Percentiles rank a stretch among this genome's conserved stretches.
These are phyloP conservation scores for Phialocephala subalpina DNA, from an alignment of 2,329 filamentous ascomycete genomes.

Conservation along the genomic window DNA sequence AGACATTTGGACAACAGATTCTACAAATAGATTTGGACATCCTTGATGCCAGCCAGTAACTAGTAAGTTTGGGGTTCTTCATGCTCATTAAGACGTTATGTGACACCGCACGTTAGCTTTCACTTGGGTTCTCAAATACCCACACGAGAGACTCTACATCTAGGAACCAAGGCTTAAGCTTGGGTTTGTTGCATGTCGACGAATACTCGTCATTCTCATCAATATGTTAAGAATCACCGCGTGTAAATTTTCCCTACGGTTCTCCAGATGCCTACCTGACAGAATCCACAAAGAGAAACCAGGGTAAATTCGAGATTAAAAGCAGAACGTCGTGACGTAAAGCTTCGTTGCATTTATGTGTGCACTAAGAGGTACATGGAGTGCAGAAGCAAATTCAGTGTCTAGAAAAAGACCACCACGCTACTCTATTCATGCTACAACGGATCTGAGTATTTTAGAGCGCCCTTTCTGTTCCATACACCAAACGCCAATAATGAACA, in stretches of 20 bases:
- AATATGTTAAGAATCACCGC: no score
- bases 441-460: not conserved
- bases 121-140: no score
- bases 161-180: no score
- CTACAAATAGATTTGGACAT: not conserved
- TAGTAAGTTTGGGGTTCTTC: not conserved
- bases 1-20: no score
- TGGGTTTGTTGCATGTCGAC: no score
- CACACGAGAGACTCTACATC: no score
- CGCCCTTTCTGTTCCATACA: slow-evolving; percentile 7
- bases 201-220: no score
- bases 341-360: not conserved
- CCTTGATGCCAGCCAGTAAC: not conserved
- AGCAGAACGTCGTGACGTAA: not conserved
- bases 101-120: not conserved
- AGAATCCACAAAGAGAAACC: not conserved
- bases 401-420: slow-evolving; percentile 16
- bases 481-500: slow-evolving; percentile 1
- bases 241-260: not conserved
- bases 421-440: slow-evolving; percentile 13
- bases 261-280: not conserved
- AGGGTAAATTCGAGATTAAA: not conserved
- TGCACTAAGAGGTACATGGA: not conserved
- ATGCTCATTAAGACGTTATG: not conserved
- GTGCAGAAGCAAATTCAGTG: slow-evolving; percentile 1